Base-by-base conservation (phyloP, 164 flowering plant species). In the Stephania japonica region DNA sequence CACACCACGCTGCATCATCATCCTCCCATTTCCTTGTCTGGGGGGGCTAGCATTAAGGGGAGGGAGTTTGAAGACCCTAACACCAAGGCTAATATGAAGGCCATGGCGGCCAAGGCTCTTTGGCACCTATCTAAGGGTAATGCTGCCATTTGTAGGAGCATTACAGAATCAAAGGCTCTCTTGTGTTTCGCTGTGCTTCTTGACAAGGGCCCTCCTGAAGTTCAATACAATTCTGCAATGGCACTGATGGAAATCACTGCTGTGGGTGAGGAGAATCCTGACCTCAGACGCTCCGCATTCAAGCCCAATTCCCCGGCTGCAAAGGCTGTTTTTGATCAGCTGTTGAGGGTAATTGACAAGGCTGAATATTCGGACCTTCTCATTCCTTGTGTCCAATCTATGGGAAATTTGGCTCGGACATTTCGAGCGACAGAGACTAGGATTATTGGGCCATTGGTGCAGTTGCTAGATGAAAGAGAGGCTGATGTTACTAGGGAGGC, bases 271-370 rank as follows among this genome's bases (percentile, higher is more conserved):
- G 74, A 86, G 19, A 81, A 87, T 50, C 5, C 91, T 1, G 91
- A 90, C 0, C 71, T 93, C 32, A 77, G 98, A 38, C 86, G 88
- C 14, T 82, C 89, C 0, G 91, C 97, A 0, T 93, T 93, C 83
- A 93, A 93, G 81, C 97, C 98, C 18, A 93, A 87, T 23, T 85
- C 98, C 27, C 94, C 94, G 0, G 88, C 96, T 5, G 90, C 91
- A 47, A 89, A 82, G 81, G 93, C 98, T 1, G 93, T 92, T 0
- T 83, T 91, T 0, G 98, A 93, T 14, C 97, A 93, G 69, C 65
- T 93, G 6, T 81, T 93, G 6, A 76, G 75, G 63, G 80, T 91
- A 10, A 78, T 91, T 16, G 84, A 86, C 23, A 72, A 78, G 47
- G 89, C 83, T 0, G 85, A 89, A 32, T 32, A 32, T 47, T 83